Conservation (phyloP, 305 asterid species). For the Rubia tinctorum region DNA sequence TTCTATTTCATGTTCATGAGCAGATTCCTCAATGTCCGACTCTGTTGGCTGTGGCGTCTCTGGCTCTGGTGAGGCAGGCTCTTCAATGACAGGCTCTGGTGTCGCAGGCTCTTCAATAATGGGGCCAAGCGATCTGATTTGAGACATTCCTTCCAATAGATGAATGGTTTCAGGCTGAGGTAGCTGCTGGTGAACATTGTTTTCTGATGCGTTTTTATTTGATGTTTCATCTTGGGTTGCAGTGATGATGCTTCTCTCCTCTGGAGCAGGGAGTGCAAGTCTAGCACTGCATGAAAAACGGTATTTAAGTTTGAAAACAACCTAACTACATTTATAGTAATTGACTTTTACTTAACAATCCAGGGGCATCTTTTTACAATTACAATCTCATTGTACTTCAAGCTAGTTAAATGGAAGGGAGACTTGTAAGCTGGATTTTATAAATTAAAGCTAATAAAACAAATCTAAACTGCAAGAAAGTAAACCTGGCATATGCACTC, state of each 20-base stretch:
- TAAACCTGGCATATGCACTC: conserved; percentile 96
- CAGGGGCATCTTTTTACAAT: background rate
- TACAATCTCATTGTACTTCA: background rate
- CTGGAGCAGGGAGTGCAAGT: conserved; percentile 95
- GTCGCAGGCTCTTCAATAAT: conserved; percentile 62
- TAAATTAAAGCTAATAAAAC: background rate
- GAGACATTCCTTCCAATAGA: conserved; percentile 26
- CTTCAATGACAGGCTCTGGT: conserved; percentile 69
- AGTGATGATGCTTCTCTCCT: conserved; percentile 55
- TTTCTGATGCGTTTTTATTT: conserved; percentile 40
- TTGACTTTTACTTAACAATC: background rate
- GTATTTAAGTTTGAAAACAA: conserved; percentile 16
- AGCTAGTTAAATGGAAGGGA: background rate
- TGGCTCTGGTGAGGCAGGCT: conserved; percentile 68
- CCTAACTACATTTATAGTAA: background rate
- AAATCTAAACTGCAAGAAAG: background rate
- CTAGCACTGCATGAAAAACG: conserved; percentile 65
- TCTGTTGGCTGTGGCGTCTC: conserved; percentile 37
- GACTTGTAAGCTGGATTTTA: background rate
- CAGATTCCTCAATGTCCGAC: conserved; percentile 60
- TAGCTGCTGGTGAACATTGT: conserved; percentile 49
- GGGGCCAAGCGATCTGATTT: conserved; percentile 48
- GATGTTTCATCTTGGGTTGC: conserved; percentile 43
- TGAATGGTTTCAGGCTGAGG: conserved; percentile 44
- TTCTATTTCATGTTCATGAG: conserved; percentile 69